phyloP scores from a whole-genome alignment of 306 rosid genomes.

The Ochetophila trinervis region DNA sequence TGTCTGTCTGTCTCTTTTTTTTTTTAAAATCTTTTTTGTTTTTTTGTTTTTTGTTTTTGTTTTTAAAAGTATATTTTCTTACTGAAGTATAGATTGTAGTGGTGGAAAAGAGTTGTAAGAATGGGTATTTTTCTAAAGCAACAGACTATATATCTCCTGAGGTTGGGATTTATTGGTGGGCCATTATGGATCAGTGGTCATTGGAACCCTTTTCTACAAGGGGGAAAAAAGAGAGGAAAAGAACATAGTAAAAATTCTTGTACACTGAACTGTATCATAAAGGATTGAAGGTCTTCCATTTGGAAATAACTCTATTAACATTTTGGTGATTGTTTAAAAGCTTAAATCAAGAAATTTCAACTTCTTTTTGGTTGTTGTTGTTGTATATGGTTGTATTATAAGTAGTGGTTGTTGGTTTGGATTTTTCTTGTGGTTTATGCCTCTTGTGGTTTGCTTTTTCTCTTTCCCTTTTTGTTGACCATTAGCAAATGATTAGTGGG shows the following conservation, averaged over 20 bases:
- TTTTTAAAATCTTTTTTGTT: too few species aligned
- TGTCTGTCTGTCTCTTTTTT: too few species aligned
- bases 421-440: not conserved
- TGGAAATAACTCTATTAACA: slow-evolving; percentile 5
- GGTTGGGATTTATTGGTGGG: slow-evolving; percentile 22
- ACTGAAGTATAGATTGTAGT: slow-evolving; percentile 12
- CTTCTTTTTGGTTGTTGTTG: not conserved
- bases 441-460: slow-evolving; percentile 1
- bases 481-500: slow-evolving; percentile 18
- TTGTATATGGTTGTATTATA: slow-evolving; percentile 18
- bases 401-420: slow-evolving; percentile 9
- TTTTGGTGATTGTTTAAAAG: slow-evolving; percentile 13
- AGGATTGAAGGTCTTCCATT: slow-evolving; percentile 11
- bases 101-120: slow-evolving; percentile 23
- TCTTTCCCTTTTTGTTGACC: slow-evolving; percentile 17
- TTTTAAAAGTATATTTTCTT: not conserved
- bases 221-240: not conserved
- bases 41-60: not conserved
- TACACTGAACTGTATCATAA: slow-evolving; percentile 10
- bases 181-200: slow-evolving; percentile 9
- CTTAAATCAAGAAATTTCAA: not conserved
- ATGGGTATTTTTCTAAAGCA: slow-evolving; percentile 27
- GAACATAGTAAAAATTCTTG: not conserved
- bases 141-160: slow-evolving; percentile 22
- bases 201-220: slow-evolving; percentile 11